Evolutionary conservation across 441 rosid species (phyloP).

Genomic region (Syzygium malaccense): DNA sequence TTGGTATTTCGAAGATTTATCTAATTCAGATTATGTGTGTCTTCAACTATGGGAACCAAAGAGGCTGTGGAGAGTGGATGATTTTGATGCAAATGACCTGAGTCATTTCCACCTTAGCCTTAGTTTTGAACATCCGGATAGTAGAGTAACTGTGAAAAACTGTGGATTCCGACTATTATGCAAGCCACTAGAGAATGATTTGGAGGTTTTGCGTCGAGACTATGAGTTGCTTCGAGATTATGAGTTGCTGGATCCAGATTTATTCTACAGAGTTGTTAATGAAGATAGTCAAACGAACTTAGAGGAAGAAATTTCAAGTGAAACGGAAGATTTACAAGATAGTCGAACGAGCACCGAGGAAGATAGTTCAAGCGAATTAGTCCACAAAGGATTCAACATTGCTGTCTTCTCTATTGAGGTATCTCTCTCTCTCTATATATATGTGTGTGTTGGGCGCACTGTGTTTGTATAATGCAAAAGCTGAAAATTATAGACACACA

Average conservation of each 20-base stretch:
- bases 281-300: neutral
- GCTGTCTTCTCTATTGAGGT: neutral
- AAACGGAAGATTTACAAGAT: neutral
- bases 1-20: too few species aligned
- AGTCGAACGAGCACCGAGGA: neutral
- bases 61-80: fast-evolving
- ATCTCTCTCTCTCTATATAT: neutral
- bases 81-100: neutral
- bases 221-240: neutral
- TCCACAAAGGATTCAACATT: neutral
- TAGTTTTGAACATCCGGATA: fast-evolving
- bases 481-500: too few species aligned
- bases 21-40: neutral
- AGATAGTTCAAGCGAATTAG: neutral
- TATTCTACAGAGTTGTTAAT: neutral
- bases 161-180: neutral
- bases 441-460: too few species aligned
- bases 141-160: neutral
- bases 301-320: neutral
- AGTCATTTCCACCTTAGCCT: fast-evolving
- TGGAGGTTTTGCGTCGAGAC: neutral
- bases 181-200: neutral
- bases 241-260: neutral
- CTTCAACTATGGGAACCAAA: fast-evolving
- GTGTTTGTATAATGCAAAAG: too few species aligned